Evolutionary conservation across 2,329 filamentous ascomycete genomes (phyloP).

Genomic region (Colletotrichum zoysiae): DNA sequence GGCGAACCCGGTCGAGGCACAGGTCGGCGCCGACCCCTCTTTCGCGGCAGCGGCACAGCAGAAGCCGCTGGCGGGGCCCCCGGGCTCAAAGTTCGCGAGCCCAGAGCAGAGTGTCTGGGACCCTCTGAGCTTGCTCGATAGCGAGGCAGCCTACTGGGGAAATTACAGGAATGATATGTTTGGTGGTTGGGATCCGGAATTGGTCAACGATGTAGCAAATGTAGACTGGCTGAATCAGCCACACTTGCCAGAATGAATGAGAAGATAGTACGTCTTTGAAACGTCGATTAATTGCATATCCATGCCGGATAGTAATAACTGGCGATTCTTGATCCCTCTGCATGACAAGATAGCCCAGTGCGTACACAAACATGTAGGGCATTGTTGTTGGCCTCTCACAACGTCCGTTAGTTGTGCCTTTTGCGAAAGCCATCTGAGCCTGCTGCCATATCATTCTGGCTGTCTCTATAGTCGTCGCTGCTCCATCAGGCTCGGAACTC

Average conservation of each 20-base stretch:
- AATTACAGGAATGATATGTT: conserved; percentile 7
- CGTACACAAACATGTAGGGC: too few relatives aligned
- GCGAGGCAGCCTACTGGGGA: conserved; percentile 15
- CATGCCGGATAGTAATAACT: background rate
- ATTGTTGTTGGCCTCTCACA: background rate
- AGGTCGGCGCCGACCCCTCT: background rate
- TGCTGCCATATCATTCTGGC: background rate
- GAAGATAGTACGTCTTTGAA: background rate
- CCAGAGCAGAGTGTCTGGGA: conserved; percentile 8
- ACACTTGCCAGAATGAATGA: background rate
- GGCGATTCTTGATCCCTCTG: too few relatives aligned
- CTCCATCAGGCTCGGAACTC: conserved; percentile 26
- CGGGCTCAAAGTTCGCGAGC: background rate
- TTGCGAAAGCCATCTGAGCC: background rate
- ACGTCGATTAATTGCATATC: background rate
- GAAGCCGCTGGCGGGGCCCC: background rate
- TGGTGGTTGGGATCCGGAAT: background rate
- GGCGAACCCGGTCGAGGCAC: background rate
- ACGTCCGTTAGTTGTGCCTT: background rate
- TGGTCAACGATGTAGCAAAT: background rate
- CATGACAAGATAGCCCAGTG: too few relatives aligned
- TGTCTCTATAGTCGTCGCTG: background rate
- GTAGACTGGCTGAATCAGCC: conserved; percentile 16
- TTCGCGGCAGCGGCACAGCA: too few relatives aligned
- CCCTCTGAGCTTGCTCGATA: conserved; percentile 5